These are phyloP conservation scores for Chrysochromulina tobinii DNA, from an alignment of 78 protist genomes.

Conservation along the genomic window DNA sequence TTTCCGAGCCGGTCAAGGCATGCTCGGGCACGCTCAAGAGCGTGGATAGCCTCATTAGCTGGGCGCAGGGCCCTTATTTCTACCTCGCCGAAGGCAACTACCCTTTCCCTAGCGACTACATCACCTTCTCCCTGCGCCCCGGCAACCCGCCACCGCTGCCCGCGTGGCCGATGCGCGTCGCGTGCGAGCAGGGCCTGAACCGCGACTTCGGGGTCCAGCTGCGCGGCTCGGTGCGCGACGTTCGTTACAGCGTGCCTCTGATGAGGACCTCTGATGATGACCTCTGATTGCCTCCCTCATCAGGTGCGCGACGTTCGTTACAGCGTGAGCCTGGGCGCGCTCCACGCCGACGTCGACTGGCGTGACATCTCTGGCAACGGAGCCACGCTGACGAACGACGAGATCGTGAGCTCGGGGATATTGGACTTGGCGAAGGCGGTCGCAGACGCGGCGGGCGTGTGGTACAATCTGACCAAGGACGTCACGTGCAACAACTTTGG, in stretches of 20 bases:
- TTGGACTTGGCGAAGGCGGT: slow-evolving; percentile 8
- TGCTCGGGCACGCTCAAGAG: background rate
- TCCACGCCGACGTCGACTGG: slow-evolving; percentile 33
- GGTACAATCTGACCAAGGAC: slow-evolving; percentile 17
- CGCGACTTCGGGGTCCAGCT: background rate
- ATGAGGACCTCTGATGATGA: background rate
- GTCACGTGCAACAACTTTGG: background rate
- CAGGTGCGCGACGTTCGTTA: background rate
- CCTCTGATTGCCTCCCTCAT: too few relatives aligned
- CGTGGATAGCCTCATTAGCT: background rate
- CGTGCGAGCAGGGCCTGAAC: background rate
- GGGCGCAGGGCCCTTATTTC: too few relatives aligned
- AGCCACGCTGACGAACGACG: background rate
- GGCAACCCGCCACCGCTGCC: background rate
- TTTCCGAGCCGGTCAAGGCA: background rate
- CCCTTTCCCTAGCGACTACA: background rate
- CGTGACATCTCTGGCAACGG: background rate
- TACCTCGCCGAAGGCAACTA: too few relatives aligned
- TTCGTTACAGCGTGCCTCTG: background rate
- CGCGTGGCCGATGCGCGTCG: background rate
- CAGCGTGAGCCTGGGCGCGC: background rate
- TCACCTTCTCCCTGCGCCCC: background rate
- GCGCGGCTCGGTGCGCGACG: background rate
- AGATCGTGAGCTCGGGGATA: background rate
- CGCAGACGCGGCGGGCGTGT: slow-evolving; percentile 41